These are phyloP conservation scores for Linaria vulgaris DNA, from an alignment of 257 asterid species.

Conservation along the genomic window DNA sequence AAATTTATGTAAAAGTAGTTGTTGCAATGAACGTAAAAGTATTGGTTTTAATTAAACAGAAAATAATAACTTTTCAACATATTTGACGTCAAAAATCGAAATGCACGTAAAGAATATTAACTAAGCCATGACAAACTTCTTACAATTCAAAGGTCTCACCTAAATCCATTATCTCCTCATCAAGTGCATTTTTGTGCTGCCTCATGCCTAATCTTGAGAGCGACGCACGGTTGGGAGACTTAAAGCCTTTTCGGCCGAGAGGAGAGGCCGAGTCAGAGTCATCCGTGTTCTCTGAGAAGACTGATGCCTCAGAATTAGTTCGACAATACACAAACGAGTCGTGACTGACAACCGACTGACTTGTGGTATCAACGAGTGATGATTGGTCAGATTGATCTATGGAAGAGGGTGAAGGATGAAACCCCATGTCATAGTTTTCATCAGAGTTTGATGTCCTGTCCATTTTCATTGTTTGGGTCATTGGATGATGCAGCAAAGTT, in stretches of 20 bases:
- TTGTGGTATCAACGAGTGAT: conserved; percentile 45
- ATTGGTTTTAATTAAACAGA: no score
- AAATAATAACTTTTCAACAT: background rate
- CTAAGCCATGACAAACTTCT: background rate
- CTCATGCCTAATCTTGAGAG: conserved; percentile 70
- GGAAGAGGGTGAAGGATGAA: conserved; percentile 50
- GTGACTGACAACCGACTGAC: conserved; percentile 42
- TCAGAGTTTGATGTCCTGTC: conserved; percentile 44
- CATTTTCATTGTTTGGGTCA: conserved; percentile 28
- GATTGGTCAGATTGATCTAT: conserved; percentile 30
- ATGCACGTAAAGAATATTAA: background rate
- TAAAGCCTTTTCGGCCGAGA: conserved; percentile 57
- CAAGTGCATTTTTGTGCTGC: conserved; percentile 49
- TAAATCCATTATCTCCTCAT: conserved; percentile 55
- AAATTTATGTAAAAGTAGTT: no score
- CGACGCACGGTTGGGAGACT: conserved; percentile 62
- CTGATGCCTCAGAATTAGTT: conserved; percentile 68
- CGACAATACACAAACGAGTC: conserved; percentile 66
- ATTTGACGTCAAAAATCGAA: background rate
- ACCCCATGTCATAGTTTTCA: conserved; percentile 56
- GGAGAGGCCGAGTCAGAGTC: conserved; percentile 67
- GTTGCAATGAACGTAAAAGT: no score
- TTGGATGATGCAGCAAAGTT: conserved; percentile 30
- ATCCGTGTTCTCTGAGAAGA: conserved; percentile 59
- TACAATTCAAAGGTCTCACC: conserved; percentile 36